Percentiles rank a stretch among this genome's conserved stretches.
Conservation (phyloP, 257 asterid genomes). For the Fraxinus quadrangulata region DNA sequence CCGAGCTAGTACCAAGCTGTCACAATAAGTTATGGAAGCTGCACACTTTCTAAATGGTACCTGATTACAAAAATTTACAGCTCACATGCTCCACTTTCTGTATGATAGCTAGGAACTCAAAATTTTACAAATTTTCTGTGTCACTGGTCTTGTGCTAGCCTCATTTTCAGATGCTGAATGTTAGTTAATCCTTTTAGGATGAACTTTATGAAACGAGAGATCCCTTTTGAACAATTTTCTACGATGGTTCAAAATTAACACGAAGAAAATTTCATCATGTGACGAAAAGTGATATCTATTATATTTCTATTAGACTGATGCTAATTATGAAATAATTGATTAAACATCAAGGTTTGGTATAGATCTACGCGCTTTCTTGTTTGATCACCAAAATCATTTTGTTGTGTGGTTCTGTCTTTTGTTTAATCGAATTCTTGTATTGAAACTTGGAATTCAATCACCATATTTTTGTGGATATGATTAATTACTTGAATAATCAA, state of each 20-base stretch:
- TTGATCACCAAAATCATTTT: background rate
- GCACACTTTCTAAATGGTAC: background rate
- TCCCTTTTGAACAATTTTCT: background rate
- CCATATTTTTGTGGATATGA: background rate
- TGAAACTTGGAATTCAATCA: background rate
- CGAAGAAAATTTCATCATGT: background rate
- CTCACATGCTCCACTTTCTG: background rate
- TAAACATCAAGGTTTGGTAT: background rate
- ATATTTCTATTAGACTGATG: background rate
- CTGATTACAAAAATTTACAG: background rate
- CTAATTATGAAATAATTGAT: background rate
- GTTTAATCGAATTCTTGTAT: background rate
- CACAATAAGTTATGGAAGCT: background rate
- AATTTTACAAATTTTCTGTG: background rate
- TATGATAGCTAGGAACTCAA: background rate
- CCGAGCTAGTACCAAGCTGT: background rate
- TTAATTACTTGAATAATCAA: background rate
- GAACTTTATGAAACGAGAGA: background rate
- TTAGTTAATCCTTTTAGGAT: background rate
- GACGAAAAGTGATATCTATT: background rate
- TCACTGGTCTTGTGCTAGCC: background rate
- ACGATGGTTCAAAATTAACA: background rate
- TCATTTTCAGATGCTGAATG: background rate
- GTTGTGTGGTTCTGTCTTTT: background rate
- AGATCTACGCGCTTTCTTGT: background rate